phyloP scores from a whole-genome alignment of 106 monocot genomes.

The Dendrobium nobile region DNA sequence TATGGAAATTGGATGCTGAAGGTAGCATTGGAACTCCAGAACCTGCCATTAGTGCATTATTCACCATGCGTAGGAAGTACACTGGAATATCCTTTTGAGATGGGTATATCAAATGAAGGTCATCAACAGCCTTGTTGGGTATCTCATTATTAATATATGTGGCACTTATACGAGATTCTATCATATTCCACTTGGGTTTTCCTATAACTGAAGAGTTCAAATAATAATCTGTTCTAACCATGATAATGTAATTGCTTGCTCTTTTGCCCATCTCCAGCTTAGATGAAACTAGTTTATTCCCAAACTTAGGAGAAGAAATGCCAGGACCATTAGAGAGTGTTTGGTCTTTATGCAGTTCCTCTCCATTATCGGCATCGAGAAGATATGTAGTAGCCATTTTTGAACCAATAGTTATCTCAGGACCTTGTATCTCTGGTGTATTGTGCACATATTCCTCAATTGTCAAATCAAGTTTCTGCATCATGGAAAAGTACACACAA shows the following conservation, averaged over 20 bases:
- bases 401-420: slow-evolving; percentile 55
- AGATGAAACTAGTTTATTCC: slow-evolving; percentile 40
- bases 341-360: slow-evolving; percentile 35
- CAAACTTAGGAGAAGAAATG: slow-evolving; percentile 13
- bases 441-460: slow-evolving; percentile 60
- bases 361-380: slow-evolving; percentile 54
- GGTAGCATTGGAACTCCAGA: slow-evolving; percentile 17
- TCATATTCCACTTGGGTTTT: slow-evolving; percentile 53
- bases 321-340: slow-evolving; percentile 23
- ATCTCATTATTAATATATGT: slow-evolving; percentile 16
- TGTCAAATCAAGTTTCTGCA: slow-evolving; percentile 50
- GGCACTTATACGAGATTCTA: slow-evolving; percentile 41
- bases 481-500: slow-evolving; percentile 8
- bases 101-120: slow-evolving; percentile 3
- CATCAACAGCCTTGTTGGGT: slow-evolving; percentile 6
- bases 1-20: neutral
- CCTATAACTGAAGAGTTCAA: slow-evolving; percentile 36
- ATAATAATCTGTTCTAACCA: slow-evolving; percentile 64
- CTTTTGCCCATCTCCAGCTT: slow-evolving; percentile 10
- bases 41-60: neutral
- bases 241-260: slow-evolving; percentile 23
- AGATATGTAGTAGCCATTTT: slow-evolving; percentile 49
- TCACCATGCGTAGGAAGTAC: slow-evolving; percentile 1
- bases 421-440: slow-evolving; percentile 37
- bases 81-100: slow-evolving; percentile 12